Base-by-base conservation (phyloP, 192 early-diverging fungal species). In the Geranomyces variabilis region DNA sequence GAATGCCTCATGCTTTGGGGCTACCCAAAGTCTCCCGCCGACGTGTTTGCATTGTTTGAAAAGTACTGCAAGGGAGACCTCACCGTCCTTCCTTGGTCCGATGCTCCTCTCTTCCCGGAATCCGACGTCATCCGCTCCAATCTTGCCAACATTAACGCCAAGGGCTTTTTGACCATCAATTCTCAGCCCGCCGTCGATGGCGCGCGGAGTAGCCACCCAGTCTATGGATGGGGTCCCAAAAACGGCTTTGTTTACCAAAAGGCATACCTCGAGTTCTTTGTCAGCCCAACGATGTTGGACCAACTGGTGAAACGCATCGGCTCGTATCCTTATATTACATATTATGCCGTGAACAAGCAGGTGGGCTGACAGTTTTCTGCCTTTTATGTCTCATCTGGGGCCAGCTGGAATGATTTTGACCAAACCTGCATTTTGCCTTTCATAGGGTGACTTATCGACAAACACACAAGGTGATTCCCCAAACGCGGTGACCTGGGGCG, bases 401-500 rank as follows among this genome's bases (percentile, higher is more conserved):
- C n/a, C n/a, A 19, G 30, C 28, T 64, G 15, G 63, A 10, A 64
- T n/a, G 63, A 46, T 17, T 8, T 34, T 63, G 28, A 63, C 24
- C 15, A 26, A 48, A 48, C 28, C 10, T 28, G n/a, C 8, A 12
- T 66, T 9, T 33, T 29, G 28, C 48, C n/a, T 26, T 31, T 30
- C 15, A 17, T 62, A 87, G 63, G 96, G 97, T 57, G 92, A 99
- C 70, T 81, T 99, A 74, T 80, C 83, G 56, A 96, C 96, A 44
- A 99, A 99, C 81, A 92, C 90, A 56, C 80, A 88, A 31, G 86
- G 81, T 36, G 94, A 95, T 77, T 86, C 87, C 15, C 92, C 96
- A 28, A 99, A 96, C 74, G 96, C 96, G 8, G 94, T 98, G 41
- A 98, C 96, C 14, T 98, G 96, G 96, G 96, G 96, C 49, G 95